Base-by-base conservation (phyloP, 331 rosid genomes). In the Phaseolus coccineus region DNA sequence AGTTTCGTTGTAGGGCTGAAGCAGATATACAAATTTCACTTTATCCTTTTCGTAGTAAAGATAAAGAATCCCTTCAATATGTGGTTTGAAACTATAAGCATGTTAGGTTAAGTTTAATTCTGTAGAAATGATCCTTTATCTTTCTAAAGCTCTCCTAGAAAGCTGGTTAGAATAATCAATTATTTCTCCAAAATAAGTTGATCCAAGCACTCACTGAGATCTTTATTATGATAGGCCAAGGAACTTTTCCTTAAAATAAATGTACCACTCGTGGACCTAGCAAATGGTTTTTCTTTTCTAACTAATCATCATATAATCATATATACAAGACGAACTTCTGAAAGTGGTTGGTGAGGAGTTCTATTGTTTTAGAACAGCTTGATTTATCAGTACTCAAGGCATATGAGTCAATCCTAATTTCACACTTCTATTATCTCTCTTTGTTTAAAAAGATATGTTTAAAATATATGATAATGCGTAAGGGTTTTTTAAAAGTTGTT, bases 321-420 rank as follows among this genome's bases (percentile, higher is more conserved):
- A 74, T 31, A 31, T n/a, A 24, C 63, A 67, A 47, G 48, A 47
- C 9, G 52, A 81, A 13, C 53, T 67, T 28, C 19, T 39, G 52
- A 8, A 52, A 47, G 44, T 55, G 48, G 53, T 37, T 59, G 74
- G 57, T 19, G 31, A 53, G 19, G 7, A 22, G 2, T n/a, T n/a
- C 25, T 16, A 2, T 55, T 5, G 64, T 25, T 24, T 27, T 70
- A 51, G n/a, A 35, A 67, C n/a, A 55, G 33, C 59, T 69, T 69
- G 67, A 69, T 62, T 37, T 58, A 27, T 61, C 30, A 52, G 69
- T 12, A 55, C 13, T 55, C 31, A 28, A 28, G 31, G 31, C 31
- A 56, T 25, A 56, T 24, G 30, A 55, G 5, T 30, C 3, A 56
- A 13, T 33, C 12, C 64, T 25, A 59, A 28, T 28, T 59, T 59